Base-by-base conservation (phyloP, 352 stramenopile genomes). In the Phytophthora idaei region DNA sequence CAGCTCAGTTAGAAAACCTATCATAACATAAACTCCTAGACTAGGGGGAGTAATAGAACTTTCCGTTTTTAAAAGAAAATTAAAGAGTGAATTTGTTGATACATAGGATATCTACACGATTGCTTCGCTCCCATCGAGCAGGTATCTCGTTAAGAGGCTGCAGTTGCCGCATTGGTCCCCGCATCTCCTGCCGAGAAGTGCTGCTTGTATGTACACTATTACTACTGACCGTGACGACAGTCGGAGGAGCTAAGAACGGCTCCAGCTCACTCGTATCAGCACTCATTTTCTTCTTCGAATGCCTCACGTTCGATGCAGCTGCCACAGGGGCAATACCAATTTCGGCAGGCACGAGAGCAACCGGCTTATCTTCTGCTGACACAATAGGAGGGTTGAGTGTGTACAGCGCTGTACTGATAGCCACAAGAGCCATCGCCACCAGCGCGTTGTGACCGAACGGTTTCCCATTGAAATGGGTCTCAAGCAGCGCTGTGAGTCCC, bases 401-500 rank as follows among this genome's bases (percentile, higher is more conserved):
- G 72, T 94, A 94, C 57, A 94, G 57, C 32, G 83, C 67, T 8
- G 83, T 92, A 48, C 78, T 87, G 28, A 78, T 67, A 7, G 75
- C 75, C 27, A 91, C 83, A 62, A 93, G 82, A 5, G 55, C 77
- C 55, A 92, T 90, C 1, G 85, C 81, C 21, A 83, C 51, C 14
- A 90, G 44, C 3, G 81, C 83, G 3, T 83, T 74, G 37, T 74
- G 49, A 5, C 85, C 81, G 44, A 94, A 92, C 0, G 83, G 83
- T 52, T 92, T 94, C 28, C 69, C 73, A 62, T 92, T 92, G 64
- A 82, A 86, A 53, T 83, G 60, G 25, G 74, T 85, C 71, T 94
- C 83, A 27, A 92, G 60, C 41, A 86, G 52, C 21, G 87, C 87
- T 14, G 85, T 93, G 54, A 94, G 87, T 57, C 90, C 80, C 78